Base-by-base conservation (phyloP, 306 rosid genomes). In the Begonia loranthoides region DNA sequence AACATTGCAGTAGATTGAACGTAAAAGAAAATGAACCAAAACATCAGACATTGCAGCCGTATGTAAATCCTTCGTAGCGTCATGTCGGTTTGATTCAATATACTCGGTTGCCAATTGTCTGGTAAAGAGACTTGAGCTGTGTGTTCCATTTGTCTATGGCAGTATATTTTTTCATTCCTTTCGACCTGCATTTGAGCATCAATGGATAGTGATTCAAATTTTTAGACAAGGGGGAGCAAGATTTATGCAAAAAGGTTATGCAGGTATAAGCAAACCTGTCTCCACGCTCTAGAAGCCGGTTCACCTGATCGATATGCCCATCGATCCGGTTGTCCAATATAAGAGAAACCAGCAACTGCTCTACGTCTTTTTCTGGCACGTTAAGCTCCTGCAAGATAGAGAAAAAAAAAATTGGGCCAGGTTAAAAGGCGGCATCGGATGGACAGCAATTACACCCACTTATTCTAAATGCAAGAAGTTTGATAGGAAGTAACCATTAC, bases 241-340 rank as follows among this genome's bases (percentile, higher is more conserved):
- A 28, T 28, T 28, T 28, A 28, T 28, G 36, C 36, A 7, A 28
- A 28, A 28, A 8, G 9, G 34, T 28, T 3, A 6, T 6, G 34
- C 6, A n/a, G n/a, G n/a, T n/a, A 22, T 21, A 17, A 36, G 50
- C 73, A 45, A 9, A 80, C 99, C 92, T 82, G 68, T 83, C 82
- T 28, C 88, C 84, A 41, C 99, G 87, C 73, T 90, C 97, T 51
- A 90, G 71, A 15, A 90, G 85, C 75, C 95, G 70, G 70, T 90
- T 90, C 52, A 90, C 97, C 73, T 90, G 97, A 72, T 85, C 97
- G 52, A 90, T 90, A 73, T 90, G 94, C 45, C 97, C 95, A 66
- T 90, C 90, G 54, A 90, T 72, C 78, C 90, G 80, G 71, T 85
- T 90, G 65, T 90, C 95, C 83, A 90, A 70, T 63, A 90, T 90